Evolutionary conservation across 129 eudicot species (phyloP).

Genomic region (Flaveria linearis): DNA sequence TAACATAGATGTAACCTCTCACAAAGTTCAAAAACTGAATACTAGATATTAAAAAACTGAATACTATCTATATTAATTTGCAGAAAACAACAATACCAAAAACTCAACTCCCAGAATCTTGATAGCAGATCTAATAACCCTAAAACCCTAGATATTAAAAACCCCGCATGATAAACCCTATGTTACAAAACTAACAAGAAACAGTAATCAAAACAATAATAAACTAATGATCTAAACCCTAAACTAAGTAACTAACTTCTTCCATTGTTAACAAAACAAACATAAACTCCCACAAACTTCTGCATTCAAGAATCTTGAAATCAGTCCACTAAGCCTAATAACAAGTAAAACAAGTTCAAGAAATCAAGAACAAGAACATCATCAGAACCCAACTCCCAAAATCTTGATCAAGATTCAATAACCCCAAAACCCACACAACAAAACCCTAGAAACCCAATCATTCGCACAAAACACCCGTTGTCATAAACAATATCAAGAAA

Average conservation of each 20-base stretch:
- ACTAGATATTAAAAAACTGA: constrained; percentile 9
- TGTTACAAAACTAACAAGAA: no score
- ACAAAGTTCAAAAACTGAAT: constrained; percentile 1
- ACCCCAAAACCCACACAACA: neutral
- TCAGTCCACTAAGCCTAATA: no score
- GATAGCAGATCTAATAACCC: neutral
- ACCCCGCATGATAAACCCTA: neutral
- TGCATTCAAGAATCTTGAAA: neutral
- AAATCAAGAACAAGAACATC: no score
- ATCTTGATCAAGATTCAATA: neutral
- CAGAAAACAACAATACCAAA: neutral
- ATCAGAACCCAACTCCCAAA: constrained; percentile 5
- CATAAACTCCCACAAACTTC: neutral
- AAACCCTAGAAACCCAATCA: constrained; percentile 20
- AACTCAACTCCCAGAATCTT: neutral
- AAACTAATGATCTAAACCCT: no score
- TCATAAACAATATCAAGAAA: neutral
- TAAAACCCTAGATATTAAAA: neutral
- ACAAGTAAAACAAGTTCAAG: no score
- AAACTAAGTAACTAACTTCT: neutral
- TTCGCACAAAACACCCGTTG: constrained; percentile 8
- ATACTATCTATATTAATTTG: neutral
- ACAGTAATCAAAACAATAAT: no score
- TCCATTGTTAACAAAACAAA: neutral
- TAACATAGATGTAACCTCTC: no score